Evolutionary conservation across 2,329 filamentous ascomycete genomes (phyloP), one percentile per base, ranked within the genome.

Genomic region (Aspergillus quadrilineatus): DNA sequence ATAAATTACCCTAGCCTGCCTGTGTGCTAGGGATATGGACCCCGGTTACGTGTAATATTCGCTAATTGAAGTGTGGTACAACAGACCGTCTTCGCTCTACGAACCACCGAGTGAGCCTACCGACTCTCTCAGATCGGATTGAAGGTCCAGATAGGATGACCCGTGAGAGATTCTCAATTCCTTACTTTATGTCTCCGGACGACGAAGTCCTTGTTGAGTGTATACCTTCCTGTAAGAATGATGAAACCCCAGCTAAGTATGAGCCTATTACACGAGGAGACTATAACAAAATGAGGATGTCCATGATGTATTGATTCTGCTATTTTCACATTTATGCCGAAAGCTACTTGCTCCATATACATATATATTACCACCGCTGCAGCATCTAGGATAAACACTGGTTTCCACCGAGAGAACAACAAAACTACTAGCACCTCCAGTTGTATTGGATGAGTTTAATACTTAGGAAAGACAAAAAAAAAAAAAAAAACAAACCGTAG

Each of bases 161-260:
- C 2, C 70, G 72, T 32, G 75, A 78, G 17, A 71, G 84, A 12
- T 86, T 83, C 60, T 85, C 83, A 7, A 85, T 86, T 51, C 82
- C 83, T 0, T 86, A 85, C 63, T 86, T 86, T 54, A 74, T 85
- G 32, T 70, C 74, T 5, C 80, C 82, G 0, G 78, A 84, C 59
- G 72, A 76, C 2, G 73, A 79, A 43, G 71, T 76, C 3, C 67
- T 80, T 7, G 80, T 86, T 50, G 79, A 83, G 62, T 82, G 80
- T 60, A 72, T 85, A 45, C 73, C 77, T 1, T 76, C 76, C 4
- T 82, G 79, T 59, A 72, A 70, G 22, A 73, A 73, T 8, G 72
- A 73, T 15, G 68, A 69, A 1, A 72, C 76, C 50, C 75, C 78
- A 1, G 73, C 78, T 39, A 82, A 79, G 65, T 84, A 85, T 62